Percentiles rank a stretch among this genome's conserved stretches.
Evolutionary conservation across 495 filamentous ascomycete genomes (phyloP).

Genomic region (Apodospora peruviana): DNA sequence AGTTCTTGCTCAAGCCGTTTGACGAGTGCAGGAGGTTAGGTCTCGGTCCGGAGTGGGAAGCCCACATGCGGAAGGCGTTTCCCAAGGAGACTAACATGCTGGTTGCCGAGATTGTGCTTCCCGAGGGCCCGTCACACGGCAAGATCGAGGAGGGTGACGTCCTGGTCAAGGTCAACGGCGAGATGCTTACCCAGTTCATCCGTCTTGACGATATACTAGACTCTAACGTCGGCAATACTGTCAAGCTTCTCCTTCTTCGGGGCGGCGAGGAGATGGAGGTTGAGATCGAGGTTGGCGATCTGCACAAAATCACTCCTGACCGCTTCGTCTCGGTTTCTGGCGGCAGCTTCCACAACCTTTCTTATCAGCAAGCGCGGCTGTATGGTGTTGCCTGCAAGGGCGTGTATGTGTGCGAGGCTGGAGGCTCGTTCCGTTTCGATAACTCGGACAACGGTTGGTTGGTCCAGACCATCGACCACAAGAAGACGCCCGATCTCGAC

Average conservation of each 20-base stretch:
- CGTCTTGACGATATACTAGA: constrained; percentile 92
- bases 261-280: constrained; percentile 85
- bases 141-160: constrained; percentile 94
- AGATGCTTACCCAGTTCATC: constrained; percentile 90
- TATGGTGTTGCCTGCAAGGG: constrained; percentile 89
- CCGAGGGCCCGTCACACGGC: constrained; percentile 77
- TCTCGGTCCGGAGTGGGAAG: constrained; percentile 79
- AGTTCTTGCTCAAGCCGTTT: constrained; percentile 95
- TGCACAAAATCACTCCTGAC: constrained; percentile 93
- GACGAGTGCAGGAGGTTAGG: constrained; percentile 94
- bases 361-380: constrained; percentile 90
- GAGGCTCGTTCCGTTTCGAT: constrained; percentile 92
- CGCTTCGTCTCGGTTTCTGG: constrained; percentile 92
- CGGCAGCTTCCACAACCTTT: constrained; percentile 89
- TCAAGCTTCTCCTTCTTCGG: constrained; percentile 75
- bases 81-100: constrained; percentile 96
- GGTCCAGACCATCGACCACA: constrained; percentile 81
- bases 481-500: constrained; percentile 77
- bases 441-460: constrained; percentile 88
- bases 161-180: constrained; percentile 89
- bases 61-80: constrained; percentile 69
- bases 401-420: constrained; percentile 92
- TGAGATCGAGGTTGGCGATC: constrained; percentile 77
- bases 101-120: constrained; percentile 90
- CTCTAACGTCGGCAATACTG: constrained; percentile 68